phyloP scores from a whole-genome alignment of 176 grass and related monocot species.

The Rhynchospora pubera region DNA sequence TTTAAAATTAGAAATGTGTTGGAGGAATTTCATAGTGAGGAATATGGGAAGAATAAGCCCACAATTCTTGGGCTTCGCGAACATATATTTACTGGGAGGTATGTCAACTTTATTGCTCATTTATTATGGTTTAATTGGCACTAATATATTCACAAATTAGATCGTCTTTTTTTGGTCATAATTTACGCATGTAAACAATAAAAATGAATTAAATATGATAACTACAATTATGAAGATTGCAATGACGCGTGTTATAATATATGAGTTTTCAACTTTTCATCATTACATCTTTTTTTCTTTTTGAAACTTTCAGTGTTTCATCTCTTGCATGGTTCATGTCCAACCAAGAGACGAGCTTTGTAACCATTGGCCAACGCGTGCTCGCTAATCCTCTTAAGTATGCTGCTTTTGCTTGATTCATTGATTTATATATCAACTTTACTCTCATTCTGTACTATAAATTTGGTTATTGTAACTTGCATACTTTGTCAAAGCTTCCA shows the following conservation, averaged over 20 bases:
- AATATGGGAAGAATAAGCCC: conserved; percentile 37
- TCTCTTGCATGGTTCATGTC: conserved; percentile 99
- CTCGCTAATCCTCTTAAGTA: conserved; percentile 96
- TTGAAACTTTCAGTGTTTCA: conserved; percentile 66
- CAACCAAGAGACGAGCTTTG: conserved; percentile 98
- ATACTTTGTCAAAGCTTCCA: neutral
- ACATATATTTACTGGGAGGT: conserved; percentile 99
- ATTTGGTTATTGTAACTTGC: neutral
- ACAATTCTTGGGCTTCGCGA: conserved; percentile 95
- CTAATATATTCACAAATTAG: neutral
- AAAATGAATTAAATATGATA: neutral
- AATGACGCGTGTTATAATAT: neutral
- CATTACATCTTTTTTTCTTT: conserved; percentile 17
- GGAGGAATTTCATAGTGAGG: conserved; percentile 48
- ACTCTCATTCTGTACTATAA: conserved; percentile 7
- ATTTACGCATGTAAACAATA: neutral
- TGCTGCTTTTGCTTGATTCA: conserved; percentile 25
- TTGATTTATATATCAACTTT: neutral
- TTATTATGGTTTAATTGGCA: neutral
- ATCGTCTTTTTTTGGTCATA: neutral
- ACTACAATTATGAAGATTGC: neutral
- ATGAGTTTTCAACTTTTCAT: neutral
- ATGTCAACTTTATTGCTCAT: neutral
- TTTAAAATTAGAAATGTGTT: conserved; percentile 97
- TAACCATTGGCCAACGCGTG: conserved; percentile 91